Percentiles rank a stretch among this genome's conserved stretches.
These are phyloP conservation scores for Diaporthe citriasiana DNA, from an alignment of 2,329 filamentous ascomycete genomes.

Conservation along the genomic window DNA sequence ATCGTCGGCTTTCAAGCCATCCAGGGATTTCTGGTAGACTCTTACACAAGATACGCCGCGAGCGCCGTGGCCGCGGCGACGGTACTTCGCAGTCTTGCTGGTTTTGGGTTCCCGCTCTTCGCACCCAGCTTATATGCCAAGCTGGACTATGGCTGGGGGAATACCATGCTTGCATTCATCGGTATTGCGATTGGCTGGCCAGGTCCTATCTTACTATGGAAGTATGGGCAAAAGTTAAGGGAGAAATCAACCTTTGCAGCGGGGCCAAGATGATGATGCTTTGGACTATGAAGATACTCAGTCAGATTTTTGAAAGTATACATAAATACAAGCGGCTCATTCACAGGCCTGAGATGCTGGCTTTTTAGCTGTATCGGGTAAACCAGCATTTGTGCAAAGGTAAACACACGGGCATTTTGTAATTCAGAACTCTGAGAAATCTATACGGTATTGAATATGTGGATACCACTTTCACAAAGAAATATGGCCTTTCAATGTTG, in stretches of 20 bases:
- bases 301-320: background rate
- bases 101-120: conserved; percentile 66
- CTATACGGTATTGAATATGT: background rate
- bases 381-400: background rate
- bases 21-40: conserved; percentile 62
- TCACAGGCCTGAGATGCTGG: background rate
- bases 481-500: no score
- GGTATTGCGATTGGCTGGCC: conserved; percentile 59
- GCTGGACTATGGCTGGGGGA: conserved; percentile 59
- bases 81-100: conserved; percentile 62
- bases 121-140: conserved; percentile 60
- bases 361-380: background rate
- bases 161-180: conserved; percentile 58
- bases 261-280: conserved; percentile 3
- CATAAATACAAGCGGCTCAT: background rate
- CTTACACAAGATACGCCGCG: conserved; percentile 61
- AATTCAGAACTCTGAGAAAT: background rate
- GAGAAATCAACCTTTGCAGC: conserved; percentile 47
- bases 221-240: conserved; percentile 58
- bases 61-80: conserved; percentile 60
- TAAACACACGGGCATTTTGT: background rate
- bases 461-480: no score
- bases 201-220: conserved; percentile 60
- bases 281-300: background rate
- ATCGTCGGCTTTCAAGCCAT: conserved; percentile 61